Evolutionary conservation across 2,329 filamentous ascomycete genomes (phyloP), one percentile per base, ranked within the genome.

Genomic region (Neopestalotiopsis sp.): DNA sequence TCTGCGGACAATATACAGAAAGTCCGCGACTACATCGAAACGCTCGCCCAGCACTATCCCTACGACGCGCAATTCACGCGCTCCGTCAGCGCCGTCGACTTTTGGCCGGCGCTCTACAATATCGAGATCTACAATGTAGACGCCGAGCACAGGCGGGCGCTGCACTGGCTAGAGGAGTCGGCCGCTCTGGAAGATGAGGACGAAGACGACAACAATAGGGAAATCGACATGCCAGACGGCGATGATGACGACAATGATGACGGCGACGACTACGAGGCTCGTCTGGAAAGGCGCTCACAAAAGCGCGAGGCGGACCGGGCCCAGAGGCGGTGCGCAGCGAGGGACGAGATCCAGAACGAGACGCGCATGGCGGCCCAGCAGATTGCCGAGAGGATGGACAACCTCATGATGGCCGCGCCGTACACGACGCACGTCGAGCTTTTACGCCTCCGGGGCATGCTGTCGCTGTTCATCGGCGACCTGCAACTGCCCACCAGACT

Each of bases 71-170:
- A 84, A 69, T 84, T 86, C 4, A 89, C 90, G 0, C 81, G 88
- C 65, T 81, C 84, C 3, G 81, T 91, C 57, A 92, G 89, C 72
- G 90, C 93, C 12, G 77, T 92, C 49, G 90, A 94, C 70, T 97
- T 98, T 78, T 95, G 94, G 81, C 90, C 93, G 14, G 92, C 92
- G 14, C 88, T 97, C 82, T 91, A 95, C 73, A 90, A 90, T 63
- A 88, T 94, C 60, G 95, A 96, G 88, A 87, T 97, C 65, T 95
- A 94, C 77, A 89, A 92, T 70, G 84, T 90, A 1, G 88, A 93
- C 75, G 84, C 88, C 61, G 90, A 90, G 82, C 87, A 87, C 75
- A 81, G 78, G 67, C 76, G 77, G 65, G 85, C 80, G 12, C 75
- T 87, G 49, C 78, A 82, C 67, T 77, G 75, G 12, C 72, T 85